Conservation (phyloP, 73 alveolate genomes). For the Paramecium octaurelia region DNA sequence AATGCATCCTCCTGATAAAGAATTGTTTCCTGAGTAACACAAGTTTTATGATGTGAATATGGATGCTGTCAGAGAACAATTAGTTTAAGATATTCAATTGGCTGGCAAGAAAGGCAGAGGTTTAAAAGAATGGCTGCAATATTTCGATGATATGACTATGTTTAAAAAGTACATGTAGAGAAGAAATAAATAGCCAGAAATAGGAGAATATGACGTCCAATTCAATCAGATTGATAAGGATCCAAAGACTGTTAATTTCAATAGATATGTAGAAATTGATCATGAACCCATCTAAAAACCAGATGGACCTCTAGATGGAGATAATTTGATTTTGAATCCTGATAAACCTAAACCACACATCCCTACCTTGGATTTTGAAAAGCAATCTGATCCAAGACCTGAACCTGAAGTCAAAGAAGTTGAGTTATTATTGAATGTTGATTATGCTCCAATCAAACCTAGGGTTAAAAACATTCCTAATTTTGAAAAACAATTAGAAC, state of each 20-base stretch:
- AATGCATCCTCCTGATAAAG: conserved; percentile 71
- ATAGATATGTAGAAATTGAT: conserved; percentile 60
- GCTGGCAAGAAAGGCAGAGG: conserved; percentile 64
- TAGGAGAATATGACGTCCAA: conserved; percentile 73
- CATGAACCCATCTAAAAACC: conserved; percentile 59
- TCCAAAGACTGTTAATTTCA: conserved; percentile 51
- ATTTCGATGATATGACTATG: conserved; percentile 66
- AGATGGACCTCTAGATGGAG: conserved; percentile 70
- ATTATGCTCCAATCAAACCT: conserved; percentile 40
- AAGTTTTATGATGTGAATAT: conserved; percentile 71
- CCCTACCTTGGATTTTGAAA: conserved; percentile 6
- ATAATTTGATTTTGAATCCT: conserved; percentile 72
- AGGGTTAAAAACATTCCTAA: conserved; percentile 33
- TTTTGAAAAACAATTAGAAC: conserved; percentile 65
- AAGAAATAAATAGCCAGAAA: conserved; percentile 66
- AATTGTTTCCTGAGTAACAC: conserved; percentile 67
- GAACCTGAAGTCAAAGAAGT: conserved; percentile 32
- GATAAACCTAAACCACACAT: conserved; percentile 54
- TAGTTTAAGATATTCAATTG: conserved; percentile 69
- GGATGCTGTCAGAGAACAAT: conserved; percentile 70
- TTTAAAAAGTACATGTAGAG: conserved; percentile 49
- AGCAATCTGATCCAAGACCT: conserved; percentile 45
- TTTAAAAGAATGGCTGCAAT: conserved; percentile 61
- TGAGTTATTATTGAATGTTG: not conserved
- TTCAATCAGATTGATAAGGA: conserved; percentile 66